A percentile compares a stretch with the other conserved stretches of the same genome.
Evolutionary conservation across 371 early-diverging fungal genomes (phyloP).

Genomic region (Coemansia sp.): DNA sequence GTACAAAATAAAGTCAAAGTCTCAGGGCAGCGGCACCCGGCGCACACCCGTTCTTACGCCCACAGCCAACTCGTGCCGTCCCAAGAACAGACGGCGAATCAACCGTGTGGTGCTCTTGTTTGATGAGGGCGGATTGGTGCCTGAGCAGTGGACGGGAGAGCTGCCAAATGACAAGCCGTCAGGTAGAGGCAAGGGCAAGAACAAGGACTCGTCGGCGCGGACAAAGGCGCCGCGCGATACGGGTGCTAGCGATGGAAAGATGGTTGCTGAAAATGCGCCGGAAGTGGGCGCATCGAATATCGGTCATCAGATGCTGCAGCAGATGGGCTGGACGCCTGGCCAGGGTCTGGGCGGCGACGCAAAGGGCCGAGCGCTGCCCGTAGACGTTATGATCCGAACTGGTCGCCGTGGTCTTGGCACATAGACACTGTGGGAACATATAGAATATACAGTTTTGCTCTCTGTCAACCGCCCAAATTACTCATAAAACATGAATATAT

Average conservation of each 20-base stretch:
- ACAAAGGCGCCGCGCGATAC: conserved; percentile 18
- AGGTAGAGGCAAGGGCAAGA: conserved; percentile 7
- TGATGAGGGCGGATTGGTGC: conserved; percentile 34
- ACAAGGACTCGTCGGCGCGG: conserved; percentile 1
- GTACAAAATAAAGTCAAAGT: conserved; percentile 48
- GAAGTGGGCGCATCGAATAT: conserved; percentile 68
- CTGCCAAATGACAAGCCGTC: neutral
- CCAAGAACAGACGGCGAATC: conserved; percentile 29
- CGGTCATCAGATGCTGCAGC: conserved; percentile 78
- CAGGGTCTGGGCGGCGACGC: conserved; percentile 76
- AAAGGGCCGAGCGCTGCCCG: conserved; percentile 79
- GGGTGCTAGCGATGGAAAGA: conserved; percentile 53
- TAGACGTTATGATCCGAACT: conserved; percentile 80
- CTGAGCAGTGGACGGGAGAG: conserved; percentile 26
- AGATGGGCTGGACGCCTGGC: conserved; percentile 85
- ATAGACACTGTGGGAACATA: conserved; percentile 20
- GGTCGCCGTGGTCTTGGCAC: conserved; percentile 76
- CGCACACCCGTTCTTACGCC: conserved; percentile 44
- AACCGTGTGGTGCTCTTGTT: conserved; percentile 23
- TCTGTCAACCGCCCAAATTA: no score
- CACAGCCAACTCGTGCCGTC: conserved; percentile 32
- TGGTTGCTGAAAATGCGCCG: conserved; percentile 68
- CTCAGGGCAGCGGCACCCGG: conserved; percentile 32
- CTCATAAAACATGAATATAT: no score
- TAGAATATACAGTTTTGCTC: no score